phyloP scores from a whole-genome alignment of 352 stramenopile species.

The Chrysophaeum taylorii region DNA sequence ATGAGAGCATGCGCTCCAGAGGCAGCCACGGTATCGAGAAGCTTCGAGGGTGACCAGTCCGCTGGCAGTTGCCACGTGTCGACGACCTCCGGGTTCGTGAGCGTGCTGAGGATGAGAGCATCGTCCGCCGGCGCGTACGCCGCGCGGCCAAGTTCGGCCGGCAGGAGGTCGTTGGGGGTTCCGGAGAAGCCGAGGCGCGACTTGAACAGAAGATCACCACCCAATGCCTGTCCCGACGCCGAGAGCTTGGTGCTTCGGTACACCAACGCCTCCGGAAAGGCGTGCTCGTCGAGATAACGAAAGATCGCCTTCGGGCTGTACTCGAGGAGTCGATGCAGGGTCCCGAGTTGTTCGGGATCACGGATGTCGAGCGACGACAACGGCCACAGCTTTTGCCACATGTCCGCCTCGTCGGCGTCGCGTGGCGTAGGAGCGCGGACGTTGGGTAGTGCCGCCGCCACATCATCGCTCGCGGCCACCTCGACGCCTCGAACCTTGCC shows the following conservation, averaged over 20 bases:
- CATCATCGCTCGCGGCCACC: neutral
- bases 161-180: slow-evolving; percentile 96
- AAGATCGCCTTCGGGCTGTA: slow-evolving; percentile 84
- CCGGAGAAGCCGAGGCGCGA: slow-evolving; percentile 95
- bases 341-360: slow-evolving; percentile 86
- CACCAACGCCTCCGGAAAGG: slow-evolving; percentile 97
- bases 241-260: slow-evolving; percentile 97
- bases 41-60: slow-evolving; percentile 53
- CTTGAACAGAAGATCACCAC: slow-evolving; percentile 91
- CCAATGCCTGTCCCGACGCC: slow-evolving; percentile 97
- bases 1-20: slow-evolving; percentile 57
- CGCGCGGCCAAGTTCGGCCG: slow-evolving; percentile 94
- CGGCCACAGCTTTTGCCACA: slow-evolving; percentile 63
- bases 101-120: slow-evolving; percentile 91
- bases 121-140: slow-evolving; percentile 96
- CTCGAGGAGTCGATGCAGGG: slow-evolving; percentile 84
- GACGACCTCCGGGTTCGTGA: slow-evolving; percentile 81
- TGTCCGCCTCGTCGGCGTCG: slow-evolving; percentile 33
- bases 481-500: slow-evolving; percentile 56
- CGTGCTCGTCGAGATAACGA: slow-evolving; percentile 93
- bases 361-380: slow-evolving; percentile 91
- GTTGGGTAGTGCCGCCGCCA: neutral
- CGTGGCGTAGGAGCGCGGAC: no score
- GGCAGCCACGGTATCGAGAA: slow-evolving; percentile 51
- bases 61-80: slow-evolving; percentile 43